phyloP scores from a whole-genome alignment of 352 stramenopile species.

The Blastocystis sp. region DNA sequence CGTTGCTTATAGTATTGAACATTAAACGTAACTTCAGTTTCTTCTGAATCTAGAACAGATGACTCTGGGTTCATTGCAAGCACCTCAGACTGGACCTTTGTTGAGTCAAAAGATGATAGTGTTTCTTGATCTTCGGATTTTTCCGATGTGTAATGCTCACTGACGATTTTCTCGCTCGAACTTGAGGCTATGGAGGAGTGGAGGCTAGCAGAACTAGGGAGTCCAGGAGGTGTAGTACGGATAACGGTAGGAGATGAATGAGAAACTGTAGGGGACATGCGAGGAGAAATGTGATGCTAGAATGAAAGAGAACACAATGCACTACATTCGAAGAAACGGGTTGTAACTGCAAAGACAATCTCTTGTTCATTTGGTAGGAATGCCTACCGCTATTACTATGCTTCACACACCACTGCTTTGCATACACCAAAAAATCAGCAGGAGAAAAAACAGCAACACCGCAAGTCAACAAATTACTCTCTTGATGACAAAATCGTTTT shows the following conservation, averaged over 20 bases:
- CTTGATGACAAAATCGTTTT: slow-evolving; percentile 25
- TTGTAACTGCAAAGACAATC: background rate
- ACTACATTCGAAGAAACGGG: background rate
- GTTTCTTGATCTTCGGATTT: no score
- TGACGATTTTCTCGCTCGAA: no score
- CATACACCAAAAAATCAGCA: background rate
- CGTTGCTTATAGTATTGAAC: background rate
- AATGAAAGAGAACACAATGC: background rate
- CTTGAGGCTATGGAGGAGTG: no score
- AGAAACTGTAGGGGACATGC: background rate
- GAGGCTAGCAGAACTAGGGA: no score
- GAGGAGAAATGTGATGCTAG: background rate
- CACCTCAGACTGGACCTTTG: background rate
- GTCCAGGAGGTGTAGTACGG: no score
- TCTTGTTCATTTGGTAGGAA: background rate
- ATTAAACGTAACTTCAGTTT: background rate
- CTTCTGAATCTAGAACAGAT: background rate
- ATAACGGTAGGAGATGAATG: background rate
- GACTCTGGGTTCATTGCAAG: no score
- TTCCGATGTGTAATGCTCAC: no score
- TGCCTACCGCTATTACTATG: no score
- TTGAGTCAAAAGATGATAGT: background rate
- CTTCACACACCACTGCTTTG: no score
- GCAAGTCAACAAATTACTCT: background rate
- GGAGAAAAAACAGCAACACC: slow-evolving; percentile 14